Evolutionary conservation across 2,329 filamentous ascomycete genomes (phyloP).

Genomic region (Verticillium albo-atrum): DNA sequence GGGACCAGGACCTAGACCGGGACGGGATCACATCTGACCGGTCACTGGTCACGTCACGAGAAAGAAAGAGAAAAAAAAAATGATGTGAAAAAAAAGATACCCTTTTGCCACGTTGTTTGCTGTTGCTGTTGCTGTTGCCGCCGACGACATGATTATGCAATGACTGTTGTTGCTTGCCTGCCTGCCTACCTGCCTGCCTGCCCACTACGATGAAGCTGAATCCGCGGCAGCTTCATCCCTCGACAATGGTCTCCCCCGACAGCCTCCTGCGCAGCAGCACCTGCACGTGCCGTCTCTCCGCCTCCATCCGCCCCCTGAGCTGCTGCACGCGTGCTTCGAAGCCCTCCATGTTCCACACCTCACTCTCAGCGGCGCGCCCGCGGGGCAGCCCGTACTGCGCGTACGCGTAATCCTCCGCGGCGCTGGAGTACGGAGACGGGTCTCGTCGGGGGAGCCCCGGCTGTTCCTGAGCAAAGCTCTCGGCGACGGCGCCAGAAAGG

Average conservation of each 20-base stretch:
- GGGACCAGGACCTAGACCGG: not conserved
- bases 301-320: not conserved
- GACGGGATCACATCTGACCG: not conserved
- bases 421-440: not conserved
- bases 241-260: not conserved
- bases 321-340: conserved; percentile 2
- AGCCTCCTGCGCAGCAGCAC: not conserved
- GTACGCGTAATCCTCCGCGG: not conserved
- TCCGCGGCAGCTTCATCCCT: not conserved
- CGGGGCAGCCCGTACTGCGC: not conserved
- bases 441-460: conserved; percentile 1
- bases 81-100: not conserved
- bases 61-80: not conserved
- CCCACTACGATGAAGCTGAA: not conserved
- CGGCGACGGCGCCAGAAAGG: conserved; percentile 5
- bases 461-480: conserved; percentile 8
- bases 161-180: not conserved
- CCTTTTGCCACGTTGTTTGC: not conserved
- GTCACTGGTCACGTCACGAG: not conserved
- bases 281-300: not conserved
- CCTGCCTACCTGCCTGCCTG: not conserved
- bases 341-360: conserved; percentile 4
- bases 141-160: not conserved
- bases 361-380: not conserved
- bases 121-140: not conserved